phyloP scores from a whole-genome alignment of 208 protist species.

The Wallacemonas sp. region DNA sequence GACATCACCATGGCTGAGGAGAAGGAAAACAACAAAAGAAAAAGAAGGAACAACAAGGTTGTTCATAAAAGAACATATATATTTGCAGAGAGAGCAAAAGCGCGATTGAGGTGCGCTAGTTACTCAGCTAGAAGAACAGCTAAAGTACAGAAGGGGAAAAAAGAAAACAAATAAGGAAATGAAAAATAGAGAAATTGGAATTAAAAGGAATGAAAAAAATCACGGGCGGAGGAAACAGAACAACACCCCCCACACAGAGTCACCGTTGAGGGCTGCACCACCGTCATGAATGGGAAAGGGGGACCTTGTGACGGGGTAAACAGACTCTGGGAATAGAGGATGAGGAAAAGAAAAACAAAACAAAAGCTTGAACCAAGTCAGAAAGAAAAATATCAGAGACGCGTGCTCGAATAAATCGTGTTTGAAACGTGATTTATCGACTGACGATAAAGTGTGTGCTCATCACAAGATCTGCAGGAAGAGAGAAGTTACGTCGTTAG shows the following conservation, averaged over 20 bases:
- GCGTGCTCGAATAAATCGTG: neutral
- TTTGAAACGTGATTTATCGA: neutral
- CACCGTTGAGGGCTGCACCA: too few relatives aligned
- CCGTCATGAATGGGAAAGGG: too few relatives aligned
- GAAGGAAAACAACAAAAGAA: neutral
- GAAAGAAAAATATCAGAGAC: neutral
- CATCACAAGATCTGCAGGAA: neutral
- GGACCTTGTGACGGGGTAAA: too few relatives aligned
- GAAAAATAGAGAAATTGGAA: slow-evolving; percentile 13
- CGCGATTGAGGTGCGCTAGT: neutral
- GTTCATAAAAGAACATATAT: too few relatives aligned
- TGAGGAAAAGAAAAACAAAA: slow-evolving; percentile 10
- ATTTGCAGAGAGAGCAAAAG: neutral
- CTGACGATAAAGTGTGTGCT: neutral
- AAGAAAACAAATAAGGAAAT: slow-evolving; percentile 9
- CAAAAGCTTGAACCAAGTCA: neutral
- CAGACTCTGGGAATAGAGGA: too few relatives aligned
- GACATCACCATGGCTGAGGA: slow-evolving; percentile 4
- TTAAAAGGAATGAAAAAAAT: slow-evolving; percentile 15
- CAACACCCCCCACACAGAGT: too few relatives aligned
- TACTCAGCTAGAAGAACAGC: neutral
- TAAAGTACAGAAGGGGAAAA: neutral
- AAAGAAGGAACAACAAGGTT: neutral
- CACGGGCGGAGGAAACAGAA: too few relatives aligned
- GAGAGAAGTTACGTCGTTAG: slow-evolving; percentile 15